Conservation (phyloP, 495 filamentous ascomycete genomes). For the Saxophila tyrrhenica region DNA sequence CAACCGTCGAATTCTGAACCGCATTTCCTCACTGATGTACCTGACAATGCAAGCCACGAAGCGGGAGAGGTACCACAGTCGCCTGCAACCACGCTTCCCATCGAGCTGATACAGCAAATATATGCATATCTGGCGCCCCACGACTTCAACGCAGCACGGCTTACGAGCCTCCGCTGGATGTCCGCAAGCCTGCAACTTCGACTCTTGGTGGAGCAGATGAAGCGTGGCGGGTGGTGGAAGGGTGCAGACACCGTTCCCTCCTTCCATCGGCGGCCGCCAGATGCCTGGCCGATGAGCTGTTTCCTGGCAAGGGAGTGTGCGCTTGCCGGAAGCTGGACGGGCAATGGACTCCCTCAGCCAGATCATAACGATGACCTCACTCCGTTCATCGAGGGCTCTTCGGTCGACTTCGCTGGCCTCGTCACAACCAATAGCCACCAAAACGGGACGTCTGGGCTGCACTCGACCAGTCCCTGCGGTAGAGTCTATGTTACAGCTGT, state of each 20-base stretch:
- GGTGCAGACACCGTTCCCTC: constrained; percentile 32
- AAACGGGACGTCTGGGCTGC: not conserved
- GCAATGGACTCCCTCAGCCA: constrained; percentile 28
- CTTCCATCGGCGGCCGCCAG: constrained; percentile 23
- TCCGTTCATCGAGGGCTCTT: not conserved
- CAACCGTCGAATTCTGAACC: no score
- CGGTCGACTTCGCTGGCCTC: not conserved
- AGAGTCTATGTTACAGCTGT: constrained; percentile 47
- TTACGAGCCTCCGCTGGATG: constrained; percentile 57
- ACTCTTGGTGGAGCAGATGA: constrained; percentile 44
- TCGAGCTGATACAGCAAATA: constrained; percentile 53
- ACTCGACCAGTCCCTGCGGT: constrained; percentile 43
- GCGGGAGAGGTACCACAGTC: not conserved
- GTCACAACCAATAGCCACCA: not conserved
- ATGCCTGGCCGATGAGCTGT: constrained; percentile 48
- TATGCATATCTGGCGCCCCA: constrained; percentile 42
- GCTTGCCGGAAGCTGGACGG: constrained; percentile 39
- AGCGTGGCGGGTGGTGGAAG: constrained; percentile 49
- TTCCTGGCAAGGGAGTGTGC: constrained; percentile 51
- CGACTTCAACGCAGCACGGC: constrained; percentile 57
- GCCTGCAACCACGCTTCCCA: constrained; percentile 32
- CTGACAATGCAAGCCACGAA: not conserved
- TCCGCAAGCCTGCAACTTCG: constrained; percentile 44
- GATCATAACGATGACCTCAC: not conserved
- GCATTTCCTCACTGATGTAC: no score